Base-by-base conservation (phyloP, 2,329 filamentous ascomycete species). In the Decorospora gaudefroyi region DNA sequence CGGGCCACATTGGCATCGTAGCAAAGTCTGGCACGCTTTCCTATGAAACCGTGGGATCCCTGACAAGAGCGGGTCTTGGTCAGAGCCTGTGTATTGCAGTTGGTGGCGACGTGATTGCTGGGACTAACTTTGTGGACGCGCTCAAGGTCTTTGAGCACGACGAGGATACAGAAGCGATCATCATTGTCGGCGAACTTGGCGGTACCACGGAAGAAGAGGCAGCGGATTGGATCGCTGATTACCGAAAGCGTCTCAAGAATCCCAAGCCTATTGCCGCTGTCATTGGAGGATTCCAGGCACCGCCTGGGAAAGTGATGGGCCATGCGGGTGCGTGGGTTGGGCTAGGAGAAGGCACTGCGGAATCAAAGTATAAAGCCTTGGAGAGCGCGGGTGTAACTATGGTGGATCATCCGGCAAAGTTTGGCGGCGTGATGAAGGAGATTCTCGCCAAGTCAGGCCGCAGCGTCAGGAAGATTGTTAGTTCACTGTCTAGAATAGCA, bases 1-100 rank as follows among this genome's bases (percentile, higher is more conserved):
- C 82, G 0, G 88, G 87, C 0, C 79, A 81, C 43, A 75, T 92
- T 15, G 87, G 87, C 2, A 87, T 92, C 41, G 81, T 88, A 3
- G 86, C 86, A n/a, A 90, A 89, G 64, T 90, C 86, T 0, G 88
- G 87, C 1, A 92, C 88, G 0, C 72, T 92, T 27, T 89, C 86
- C 49, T 92, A 91, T 59, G 88, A 92, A 66, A 83, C 87, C 2
- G 87, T 90, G 1, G 87, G 85, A 0, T 84, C 86, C 1, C 83
- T 88, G 16, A 88, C 85, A 5, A 77, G 83, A 49, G 84, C 81
- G n/a, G 87, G 87, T 0, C 72, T 91, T 1, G 88, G 88, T 0
- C 88, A 92, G 67, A 89, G 85, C 59, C 72, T 90, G 5, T 87
- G 86, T 28, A 83, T 91, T 30, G 87, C 86, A 11, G 85, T 91